phyloP scores from a whole-genome alignment of 2,329 filamentous ascomycete species.

The Trichoderma sp. region DNA sequence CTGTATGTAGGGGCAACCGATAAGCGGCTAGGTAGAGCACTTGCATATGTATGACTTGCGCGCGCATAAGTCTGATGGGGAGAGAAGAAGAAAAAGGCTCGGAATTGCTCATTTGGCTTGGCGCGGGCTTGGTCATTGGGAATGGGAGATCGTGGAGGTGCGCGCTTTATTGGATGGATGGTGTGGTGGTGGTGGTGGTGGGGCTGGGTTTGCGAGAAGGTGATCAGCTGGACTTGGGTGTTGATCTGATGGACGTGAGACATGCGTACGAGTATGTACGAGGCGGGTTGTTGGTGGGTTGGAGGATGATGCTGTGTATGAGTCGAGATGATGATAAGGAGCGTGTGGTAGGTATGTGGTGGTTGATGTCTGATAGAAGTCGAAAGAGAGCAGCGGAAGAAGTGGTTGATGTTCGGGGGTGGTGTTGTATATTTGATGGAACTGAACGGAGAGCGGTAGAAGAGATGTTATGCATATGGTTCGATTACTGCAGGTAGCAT shows the following conservation, averaged over 20 bases:
- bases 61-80: neutral
- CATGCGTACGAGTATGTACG: neutral
- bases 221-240: conserved; percentile 19
- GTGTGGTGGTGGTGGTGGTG: neutral
- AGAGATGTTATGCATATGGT: too few species aligned
- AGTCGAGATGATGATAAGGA: neutral
- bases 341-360: too few species aligned
- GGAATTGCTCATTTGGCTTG: neutral
- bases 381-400: too few species aligned
- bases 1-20: conserved; percentile 2
- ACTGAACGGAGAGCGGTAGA: too few species aligned
- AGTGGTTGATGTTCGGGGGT: too few species aligned
- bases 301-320: neutral
- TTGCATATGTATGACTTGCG: conserved; percentile 15
- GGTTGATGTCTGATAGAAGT: too few species aligned
- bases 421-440: too few species aligned
- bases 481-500: too few species aligned
- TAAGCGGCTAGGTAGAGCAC: neutral
- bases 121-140: conserved; percentile 16
- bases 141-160: conserved; percentile 3
- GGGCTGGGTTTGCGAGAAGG: neutral
- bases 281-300: neutral
- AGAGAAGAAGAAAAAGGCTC: neutral
- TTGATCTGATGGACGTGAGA: neutral
- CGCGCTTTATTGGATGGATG: conserved; percentile 16